Percentiles rank a stretch among this genome's conserved stretches.
Evolutionary conservation across 208 protist genomes (phyloP).

Genomic region (Leishmania major): DNA sequence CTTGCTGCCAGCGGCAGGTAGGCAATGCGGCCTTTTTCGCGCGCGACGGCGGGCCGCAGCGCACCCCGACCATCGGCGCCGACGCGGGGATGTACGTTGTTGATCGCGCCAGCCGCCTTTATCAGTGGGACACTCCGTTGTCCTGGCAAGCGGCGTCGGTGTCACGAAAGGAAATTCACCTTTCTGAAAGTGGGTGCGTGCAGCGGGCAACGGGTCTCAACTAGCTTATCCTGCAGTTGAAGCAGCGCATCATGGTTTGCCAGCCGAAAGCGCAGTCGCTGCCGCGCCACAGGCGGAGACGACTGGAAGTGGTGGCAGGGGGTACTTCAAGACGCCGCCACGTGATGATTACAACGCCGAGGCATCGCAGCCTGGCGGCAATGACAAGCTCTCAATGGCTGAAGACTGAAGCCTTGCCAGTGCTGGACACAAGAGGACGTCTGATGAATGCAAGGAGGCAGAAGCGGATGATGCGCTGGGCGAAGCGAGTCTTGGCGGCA

Average conservation of each 20-base stretch:
- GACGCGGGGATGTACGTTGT: no score
- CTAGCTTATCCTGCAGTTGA: slow-evolving; percentile 48
- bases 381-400: neutral
- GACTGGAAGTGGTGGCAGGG: neutral
- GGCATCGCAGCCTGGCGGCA: neutral
- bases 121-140: neutral
- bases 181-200: slow-evolving; percentile 32
- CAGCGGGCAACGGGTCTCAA: slow-evolving; percentile 38
- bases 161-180: slow-evolving; percentile 45
- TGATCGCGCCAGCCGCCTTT: no score
- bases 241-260: slow-evolving; percentile 45
- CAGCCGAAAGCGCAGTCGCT: slow-evolving; percentile 4
- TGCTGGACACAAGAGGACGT: neutral
- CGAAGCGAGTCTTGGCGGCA: neutral
- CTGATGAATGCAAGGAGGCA: neutral
- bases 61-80: no score
- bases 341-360: neutral
- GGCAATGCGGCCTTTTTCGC: neutral
- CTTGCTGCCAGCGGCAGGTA: slow-evolving; percentile 8
- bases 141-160: slow-evolving; percentile 34
- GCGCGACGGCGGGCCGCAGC: no score
- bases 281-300: neutral
- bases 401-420: neutral
- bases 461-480: neutral
- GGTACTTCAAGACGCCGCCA: neutral